A percentile compares a stretch with the other conserved stretches of the same genome.
phyloP scores from a whole-genome alignment of 2,329 filamentous ascomycete genomes.

The Xylaria sp. region DNA sequence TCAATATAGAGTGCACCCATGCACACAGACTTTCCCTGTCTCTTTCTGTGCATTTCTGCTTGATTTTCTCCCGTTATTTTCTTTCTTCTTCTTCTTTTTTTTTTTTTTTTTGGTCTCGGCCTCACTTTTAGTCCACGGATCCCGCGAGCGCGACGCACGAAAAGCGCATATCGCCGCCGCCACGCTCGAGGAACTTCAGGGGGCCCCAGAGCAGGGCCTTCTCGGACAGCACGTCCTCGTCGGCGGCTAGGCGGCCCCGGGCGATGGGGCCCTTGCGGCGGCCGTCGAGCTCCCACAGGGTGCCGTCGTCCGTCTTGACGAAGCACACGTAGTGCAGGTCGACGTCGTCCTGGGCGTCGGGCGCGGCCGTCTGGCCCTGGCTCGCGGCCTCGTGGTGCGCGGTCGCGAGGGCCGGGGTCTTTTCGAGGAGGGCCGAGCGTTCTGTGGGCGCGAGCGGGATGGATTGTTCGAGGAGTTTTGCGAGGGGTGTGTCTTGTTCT shows the following conservation, averaged over 20 bases:
- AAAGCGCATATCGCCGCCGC: conserved; percentile 67
- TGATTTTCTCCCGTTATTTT: background rate
- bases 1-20: background rate
- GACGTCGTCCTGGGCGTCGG: conserved; percentile 80
- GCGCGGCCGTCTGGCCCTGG: conserved; percentile 81
- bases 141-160: conserved; percentile 68
- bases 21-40: background rate
- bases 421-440: conserved; percentile 80
- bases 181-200: conserved; percentile 66
- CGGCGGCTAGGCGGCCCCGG: conserved; percentile 64
- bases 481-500: conserved; percentile 67
- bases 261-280: conserved; percentile 67
- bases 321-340: conserved; percentile 98
- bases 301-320: conserved; percentile 76
- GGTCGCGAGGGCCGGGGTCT: conserved; percentile 76
- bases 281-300: conserved; percentile 70
- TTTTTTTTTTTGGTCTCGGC: background rate
- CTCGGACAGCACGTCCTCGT: conserved; percentile 79
- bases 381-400: conserved; percentile 83
- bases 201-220: conserved; percentile 78
- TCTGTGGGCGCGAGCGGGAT: conserved; percentile 73
- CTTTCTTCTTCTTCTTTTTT: too few species aligned
- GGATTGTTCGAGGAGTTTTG: conserved; percentile 74
- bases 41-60: background rate
- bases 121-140: conserved; percentile 57